Evolutionary conservation across 176 grass and related monocot genomes (phyloP).

Genomic region (Urochloa ruziziensis): DNA sequence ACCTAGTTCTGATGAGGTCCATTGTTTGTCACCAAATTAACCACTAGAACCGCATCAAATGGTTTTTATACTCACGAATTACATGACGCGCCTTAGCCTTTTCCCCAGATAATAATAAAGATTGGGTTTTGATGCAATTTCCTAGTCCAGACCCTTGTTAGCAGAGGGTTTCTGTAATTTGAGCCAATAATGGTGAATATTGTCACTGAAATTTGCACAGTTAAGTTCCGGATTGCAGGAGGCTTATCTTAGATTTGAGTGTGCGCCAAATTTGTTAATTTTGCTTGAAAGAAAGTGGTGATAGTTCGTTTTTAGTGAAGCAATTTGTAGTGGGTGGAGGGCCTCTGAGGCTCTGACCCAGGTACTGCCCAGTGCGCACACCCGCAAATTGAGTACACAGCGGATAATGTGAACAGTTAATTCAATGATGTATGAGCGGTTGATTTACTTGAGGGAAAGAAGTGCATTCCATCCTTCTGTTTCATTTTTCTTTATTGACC

Average conservation of each 20-base stretch:
- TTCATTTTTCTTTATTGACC: too few species aligned
- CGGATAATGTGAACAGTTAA: too few species aligned
- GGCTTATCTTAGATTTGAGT: background rate
- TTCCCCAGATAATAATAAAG: background rate
- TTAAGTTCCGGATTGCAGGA: background rate
- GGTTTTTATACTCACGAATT: too few species aligned
- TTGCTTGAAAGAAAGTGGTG: background rate
- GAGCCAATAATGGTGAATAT: background rate
- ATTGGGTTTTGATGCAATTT: background rate
- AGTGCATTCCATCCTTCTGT: too few species aligned
- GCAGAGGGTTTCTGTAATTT: background rate
- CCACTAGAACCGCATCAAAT: background rate
- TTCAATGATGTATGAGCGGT: too few species aligned
- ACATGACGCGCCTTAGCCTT: background rate
- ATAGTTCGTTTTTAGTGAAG: too few species aligned
- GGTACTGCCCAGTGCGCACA: too few species aligned
- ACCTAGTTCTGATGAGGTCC: background rate
- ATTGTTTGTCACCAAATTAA: background rate
- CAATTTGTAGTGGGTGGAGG: background rate
- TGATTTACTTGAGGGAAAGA: too few species aligned
- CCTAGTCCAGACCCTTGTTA: background rate
- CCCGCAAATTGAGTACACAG: too few species aligned
- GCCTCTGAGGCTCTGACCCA: too few species aligned
- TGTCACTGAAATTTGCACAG: background rate
- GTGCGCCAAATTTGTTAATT: slow-evolving; percentile 1